Conservation (phyloP, 805 yeast species). For the Zygotorulaspora florentina region DNA sequence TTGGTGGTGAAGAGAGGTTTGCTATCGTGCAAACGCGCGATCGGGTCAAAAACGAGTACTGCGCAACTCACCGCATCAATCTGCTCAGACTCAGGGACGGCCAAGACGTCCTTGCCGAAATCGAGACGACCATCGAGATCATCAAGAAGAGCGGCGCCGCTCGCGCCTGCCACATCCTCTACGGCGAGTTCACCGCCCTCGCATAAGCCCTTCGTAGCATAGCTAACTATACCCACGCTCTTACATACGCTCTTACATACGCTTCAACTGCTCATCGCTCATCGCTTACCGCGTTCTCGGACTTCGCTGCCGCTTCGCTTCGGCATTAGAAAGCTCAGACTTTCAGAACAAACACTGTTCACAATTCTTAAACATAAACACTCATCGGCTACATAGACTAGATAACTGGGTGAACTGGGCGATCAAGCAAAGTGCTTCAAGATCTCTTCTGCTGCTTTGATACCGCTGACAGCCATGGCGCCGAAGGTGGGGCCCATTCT, state of each 20-base stretch:
- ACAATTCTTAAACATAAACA: not conserved
- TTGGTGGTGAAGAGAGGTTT: not conserved
- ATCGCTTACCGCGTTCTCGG: no score
- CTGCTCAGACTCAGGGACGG: not conserved
- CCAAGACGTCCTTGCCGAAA: not conserved
- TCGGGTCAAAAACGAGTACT: not conserved
- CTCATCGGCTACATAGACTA: not conserved
- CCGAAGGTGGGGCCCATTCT: constrained; percentile 86
- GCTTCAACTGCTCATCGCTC: no score
- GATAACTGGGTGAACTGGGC: not conserved
- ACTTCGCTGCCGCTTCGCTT: not conserved
- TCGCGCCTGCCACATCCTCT: no score
- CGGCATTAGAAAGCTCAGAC: not conserved
- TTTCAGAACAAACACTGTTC: no score
- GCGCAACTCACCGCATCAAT: not conserved
- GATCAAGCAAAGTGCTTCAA: constrained; percentile 31
- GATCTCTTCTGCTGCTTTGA: constrained; percentile 64
- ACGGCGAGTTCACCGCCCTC: no score
- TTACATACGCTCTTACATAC: no score
- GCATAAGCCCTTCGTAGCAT: no score
- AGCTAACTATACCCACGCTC: no score
- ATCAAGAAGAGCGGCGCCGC: no score
- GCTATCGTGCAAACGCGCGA: not conserved
- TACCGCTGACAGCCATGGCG: constrained; percentile 75
- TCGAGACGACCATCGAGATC: no score